Percentiles rank a stretch among this genome's conserved stretches.
phyloP scores from a whole-genome alignment of 305 asterid species.

The Fraxinus nigra region DNA sequence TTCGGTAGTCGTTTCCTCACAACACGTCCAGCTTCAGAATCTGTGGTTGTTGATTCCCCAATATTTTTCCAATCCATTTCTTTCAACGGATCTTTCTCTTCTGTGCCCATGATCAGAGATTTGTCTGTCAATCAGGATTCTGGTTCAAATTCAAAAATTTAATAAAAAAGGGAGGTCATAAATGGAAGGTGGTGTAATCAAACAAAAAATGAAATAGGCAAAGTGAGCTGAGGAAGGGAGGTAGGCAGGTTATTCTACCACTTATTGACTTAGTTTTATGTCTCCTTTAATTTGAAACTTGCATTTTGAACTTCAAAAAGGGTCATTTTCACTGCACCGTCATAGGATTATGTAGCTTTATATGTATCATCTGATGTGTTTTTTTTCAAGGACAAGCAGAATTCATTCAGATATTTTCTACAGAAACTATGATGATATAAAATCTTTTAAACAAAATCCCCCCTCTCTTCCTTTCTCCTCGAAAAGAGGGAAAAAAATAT shows the following conservation, averaged over 20 bases:
- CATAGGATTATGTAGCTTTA: background rate
- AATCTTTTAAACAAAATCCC: too few relatives aligned
- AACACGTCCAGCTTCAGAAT: slow-evolving; percentile 37
- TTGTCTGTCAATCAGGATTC: slow-evolving; percentile 7
- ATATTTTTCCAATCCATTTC: slow-evolving; percentile 66
- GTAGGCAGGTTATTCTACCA: background rate
- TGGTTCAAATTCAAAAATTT: background rate
- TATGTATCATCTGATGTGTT: background rate
- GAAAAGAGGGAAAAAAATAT: too few relatives aligned
- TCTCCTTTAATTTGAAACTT: background rate
- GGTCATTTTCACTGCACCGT: background rate
- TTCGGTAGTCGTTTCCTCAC: slow-evolving; percentile 66
- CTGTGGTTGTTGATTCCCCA: slow-evolving; percentile 36
- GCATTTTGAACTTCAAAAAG: background rate
- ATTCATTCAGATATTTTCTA: background rate
- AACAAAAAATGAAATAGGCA: background rate
- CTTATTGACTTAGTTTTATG: background rate
- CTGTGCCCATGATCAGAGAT: slow-evolving; percentile 35
- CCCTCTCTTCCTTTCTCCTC: too few relatives aligned
- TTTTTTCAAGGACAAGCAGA: background rate
- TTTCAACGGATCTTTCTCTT: slow-evolving; percentile 46
- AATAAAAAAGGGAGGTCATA: background rate
- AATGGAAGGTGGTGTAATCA: background rate
- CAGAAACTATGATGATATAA: too few relatives aligned
- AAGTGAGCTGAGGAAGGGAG: background rate